Percentiles rank a stretch among this genome's conserved stretches.
These are phyloP conservation scores for Daldinia childiae DNA, from an alignment of 495 filamentous ascomycete species.

Conservation along the genomic window DNA sequence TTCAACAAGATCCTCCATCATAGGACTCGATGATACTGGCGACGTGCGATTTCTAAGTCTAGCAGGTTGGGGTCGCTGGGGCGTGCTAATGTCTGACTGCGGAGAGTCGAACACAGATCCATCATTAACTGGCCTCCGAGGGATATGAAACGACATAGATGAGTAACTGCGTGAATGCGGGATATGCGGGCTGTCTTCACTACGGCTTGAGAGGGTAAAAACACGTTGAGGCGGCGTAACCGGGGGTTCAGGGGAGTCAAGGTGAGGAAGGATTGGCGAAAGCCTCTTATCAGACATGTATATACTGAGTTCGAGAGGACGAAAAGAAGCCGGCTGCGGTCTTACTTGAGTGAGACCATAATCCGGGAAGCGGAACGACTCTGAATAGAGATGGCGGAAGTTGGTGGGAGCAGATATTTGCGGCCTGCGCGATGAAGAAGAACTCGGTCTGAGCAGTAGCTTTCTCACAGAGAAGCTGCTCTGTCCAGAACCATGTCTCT, in stretches of 20 bases:
- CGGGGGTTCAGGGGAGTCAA: constrained; percentile 49
- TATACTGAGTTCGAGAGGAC: constrained; percentile 80
- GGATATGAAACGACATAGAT: constrained; percentile 61
- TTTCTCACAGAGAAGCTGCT: constrained; percentile 48
- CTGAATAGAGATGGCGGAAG: constrained; percentile 60
- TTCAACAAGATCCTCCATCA: constrained; percentile 55
- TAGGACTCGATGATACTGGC: constrained; percentile 41
- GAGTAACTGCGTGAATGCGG: constrained; percentile 58
- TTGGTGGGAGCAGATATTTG: constrained; percentile 60
- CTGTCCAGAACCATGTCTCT: constrained; percentile 47
- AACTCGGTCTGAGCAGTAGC: constrained; percentile 46
- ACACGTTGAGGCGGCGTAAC: constrained; percentile 55
- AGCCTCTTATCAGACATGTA: constrained; percentile 71
- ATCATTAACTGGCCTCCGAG: constrained; percentile 54
- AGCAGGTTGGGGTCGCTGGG: constrained; percentile 41
- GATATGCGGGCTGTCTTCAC: constrained; percentile 50
- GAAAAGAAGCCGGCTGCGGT: constrained; percentile 63
- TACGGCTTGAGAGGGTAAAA: constrained; percentile 47
- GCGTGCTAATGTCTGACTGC: constrained; percentile 40
- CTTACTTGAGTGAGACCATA: constrained; percentile 30
- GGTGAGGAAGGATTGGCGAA: constrained; percentile 67
- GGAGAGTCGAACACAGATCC: constrained; percentile 46
- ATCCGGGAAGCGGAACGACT: constrained; percentile 56
- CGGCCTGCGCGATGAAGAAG: constrained; percentile 53
- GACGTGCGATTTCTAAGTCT: constrained; percentile 48